Conservation (phyloP, 2,329 filamentous ascomycete species). For the Rhinocladiella similis region DNA sequence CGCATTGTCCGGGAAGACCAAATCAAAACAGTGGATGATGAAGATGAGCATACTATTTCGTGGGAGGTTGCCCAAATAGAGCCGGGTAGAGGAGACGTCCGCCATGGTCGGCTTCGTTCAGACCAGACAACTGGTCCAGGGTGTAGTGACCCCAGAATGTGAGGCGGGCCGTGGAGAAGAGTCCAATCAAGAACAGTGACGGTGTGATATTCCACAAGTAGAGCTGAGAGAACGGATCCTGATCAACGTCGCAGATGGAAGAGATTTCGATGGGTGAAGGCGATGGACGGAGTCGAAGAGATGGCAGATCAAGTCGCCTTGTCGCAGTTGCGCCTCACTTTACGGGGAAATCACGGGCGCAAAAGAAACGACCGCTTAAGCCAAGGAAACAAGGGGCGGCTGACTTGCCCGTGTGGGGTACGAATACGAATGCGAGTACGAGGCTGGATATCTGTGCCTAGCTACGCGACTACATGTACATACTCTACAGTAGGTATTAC, state of each 20-base stretch:
- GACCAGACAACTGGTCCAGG: not conserved
- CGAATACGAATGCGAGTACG: too few species aligned
- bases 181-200: not conserved
- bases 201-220: not conserved
- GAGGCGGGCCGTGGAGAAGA: not conserved
- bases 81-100: conserved; percentile 90
- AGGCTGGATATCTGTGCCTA: not conserved
- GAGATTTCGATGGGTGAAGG: not conserved
- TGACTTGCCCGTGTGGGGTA: too few species aligned
- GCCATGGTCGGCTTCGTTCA: conserved; percentile 57
- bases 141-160: not conserved
- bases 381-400: too few species aligned
- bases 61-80: conserved; percentile 97
- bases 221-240: not conserved
- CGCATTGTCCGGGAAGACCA: conserved; percentile 25
- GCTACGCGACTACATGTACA: too few species aligned
- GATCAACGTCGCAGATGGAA: not conserved
- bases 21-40: conserved; percentile 11
- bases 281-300: not conserved
- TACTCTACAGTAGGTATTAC: too few species aligned
- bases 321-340: conserved; percentile 3
- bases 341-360: not conserved
- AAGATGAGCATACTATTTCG: conserved; percentile 73
- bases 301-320: not conserved
- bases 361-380: too few species aligned